phyloP scores from a whole-genome alignment of 331 rosid genomes.

The Quercus lobata region DNA sequence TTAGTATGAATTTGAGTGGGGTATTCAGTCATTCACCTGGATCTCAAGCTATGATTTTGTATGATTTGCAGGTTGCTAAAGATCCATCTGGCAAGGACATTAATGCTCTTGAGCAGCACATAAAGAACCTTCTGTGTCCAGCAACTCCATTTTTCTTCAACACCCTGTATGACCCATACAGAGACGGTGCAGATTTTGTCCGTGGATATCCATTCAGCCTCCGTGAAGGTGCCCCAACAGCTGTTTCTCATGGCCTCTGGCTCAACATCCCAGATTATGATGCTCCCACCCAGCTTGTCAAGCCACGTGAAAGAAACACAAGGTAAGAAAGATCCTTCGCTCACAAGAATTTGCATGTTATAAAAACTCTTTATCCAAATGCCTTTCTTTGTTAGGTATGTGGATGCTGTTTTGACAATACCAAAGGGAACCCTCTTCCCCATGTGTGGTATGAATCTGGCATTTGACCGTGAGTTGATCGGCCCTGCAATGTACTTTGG shows the following conservation, averaged over 20 bases:
- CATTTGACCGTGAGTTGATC: slow-evolving; percentile 56
- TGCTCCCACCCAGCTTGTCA: slow-evolving; percentile 76
- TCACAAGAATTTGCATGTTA: not conserved
- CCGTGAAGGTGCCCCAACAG: slow-evolving; percentile 62
- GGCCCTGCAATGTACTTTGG: slow-evolving; percentile 76
- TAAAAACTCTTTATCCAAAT: not conserved
- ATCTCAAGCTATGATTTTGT: not conserved
- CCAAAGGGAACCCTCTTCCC: slow-evolving; percentile 63
- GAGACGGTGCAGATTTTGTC: slow-evolving; percentile 62
- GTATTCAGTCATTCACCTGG: not conserved
- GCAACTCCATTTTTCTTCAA: slow-evolving; percentile 69
- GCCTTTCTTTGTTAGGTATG: slow-evolving; percentile 32
- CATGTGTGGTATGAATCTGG: slow-evolving; percentile 76
- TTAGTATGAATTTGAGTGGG: not conserved
- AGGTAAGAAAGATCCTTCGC: slow-evolving; percentile 26
- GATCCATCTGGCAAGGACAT: slow-evolving; percentile 61
- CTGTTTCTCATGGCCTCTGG: slow-evolving; percentile 74
- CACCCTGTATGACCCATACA: slow-evolving; percentile 63
- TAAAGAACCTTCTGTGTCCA: slow-evolving; percentile 51
- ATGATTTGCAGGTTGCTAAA: slow-evolving; percentile 48
- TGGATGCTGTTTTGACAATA: slow-evolving; percentile 52
- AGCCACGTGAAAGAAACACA: slow-evolving; percentile 59
- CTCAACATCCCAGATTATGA: slow-evolving; percentile 69
- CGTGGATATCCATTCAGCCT: slow-evolving; percentile 71
- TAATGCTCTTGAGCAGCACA: slow-evolving; percentile 56